These are phyloP conservation scores for Ophiostoma populinum DNA, from an alignment of 2,329 filamentous ascomycete genomes.

Conservation along the genomic window DNA sequence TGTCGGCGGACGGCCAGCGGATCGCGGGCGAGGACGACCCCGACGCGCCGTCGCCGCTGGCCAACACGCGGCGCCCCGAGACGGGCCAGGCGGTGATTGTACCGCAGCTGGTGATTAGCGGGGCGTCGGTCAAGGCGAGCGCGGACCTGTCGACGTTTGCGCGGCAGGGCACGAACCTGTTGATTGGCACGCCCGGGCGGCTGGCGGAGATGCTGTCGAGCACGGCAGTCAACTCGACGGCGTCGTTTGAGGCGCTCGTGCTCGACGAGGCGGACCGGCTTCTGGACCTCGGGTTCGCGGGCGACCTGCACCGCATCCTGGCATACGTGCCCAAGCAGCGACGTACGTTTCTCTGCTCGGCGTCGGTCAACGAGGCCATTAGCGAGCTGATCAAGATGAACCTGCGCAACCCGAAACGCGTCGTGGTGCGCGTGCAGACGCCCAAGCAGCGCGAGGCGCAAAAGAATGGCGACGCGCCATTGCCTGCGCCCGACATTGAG, in stretches of 20 bases:
- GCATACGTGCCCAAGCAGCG: constrained; percentile 78
- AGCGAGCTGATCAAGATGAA: constrained; percentile 85
- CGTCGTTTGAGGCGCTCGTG: constrained; percentile 80
- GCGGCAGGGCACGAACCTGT: constrained; percentile 66
- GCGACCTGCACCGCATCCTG: constrained; percentile 74
- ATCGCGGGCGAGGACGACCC: constrained; percentile 10
- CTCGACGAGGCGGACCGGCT: constrained; percentile 89
- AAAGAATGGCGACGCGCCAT: background rate
- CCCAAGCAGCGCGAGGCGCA: constrained; percentile 25
- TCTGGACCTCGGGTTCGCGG: constrained; percentile 85
- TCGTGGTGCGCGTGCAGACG: constrained; percentile 80
- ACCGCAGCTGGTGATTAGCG: constrained; percentile 77
- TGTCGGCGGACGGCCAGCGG: constrained; percentile 9
- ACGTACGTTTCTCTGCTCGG: constrained; percentile 84
- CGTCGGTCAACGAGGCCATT: constrained; percentile 88
- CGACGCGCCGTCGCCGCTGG: background rate
- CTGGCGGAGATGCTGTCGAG: constrained; percentile 76
- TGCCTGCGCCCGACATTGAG: constrained; percentile 45
- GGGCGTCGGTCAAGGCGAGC: constrained; percentile 50
- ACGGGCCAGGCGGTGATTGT: constrained; percentile 40
- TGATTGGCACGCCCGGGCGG: constrained; percentile 75
- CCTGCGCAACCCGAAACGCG: constrained; percentile 82
- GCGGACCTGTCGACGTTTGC: constrained; percentile 80
- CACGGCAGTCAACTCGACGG: constrained; percentile 74
- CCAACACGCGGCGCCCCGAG: constrained; percentile 20